A percentile compares a stretch with the other conserved stretches of the same genome.
Evolutionary conservation across 2,329 filamentous ascomycete species (phyloP).

Genomic region (Xylogone sp.): DNA sequence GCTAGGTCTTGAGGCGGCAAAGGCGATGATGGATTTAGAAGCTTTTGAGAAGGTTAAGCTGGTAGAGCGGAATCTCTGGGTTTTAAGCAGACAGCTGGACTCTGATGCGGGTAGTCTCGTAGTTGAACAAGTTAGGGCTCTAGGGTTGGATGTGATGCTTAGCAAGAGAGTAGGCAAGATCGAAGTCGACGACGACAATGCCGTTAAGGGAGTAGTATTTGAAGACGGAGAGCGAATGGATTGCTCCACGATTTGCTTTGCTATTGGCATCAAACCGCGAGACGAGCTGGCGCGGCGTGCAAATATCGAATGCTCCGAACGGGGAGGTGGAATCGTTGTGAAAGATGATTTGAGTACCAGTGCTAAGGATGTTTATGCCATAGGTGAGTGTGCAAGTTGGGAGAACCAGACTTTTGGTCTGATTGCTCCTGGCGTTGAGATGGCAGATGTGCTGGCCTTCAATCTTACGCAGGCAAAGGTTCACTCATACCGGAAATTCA

Average conservation of each 20-base stretch:
- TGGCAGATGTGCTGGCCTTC: constrained; percentile 88
- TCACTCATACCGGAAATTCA: constrained; percentile 68
- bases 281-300: constrained; percentile 71
- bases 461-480: constrained; percentile 81
- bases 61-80: constrained; percentile 79
- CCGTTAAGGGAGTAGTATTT: constrained; percentile 70
- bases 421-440: constrained; percentile 85
- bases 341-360: constrained; percentile 67
- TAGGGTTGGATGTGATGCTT: constrained; percentile 79
- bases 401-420: constrained; percentile 82
- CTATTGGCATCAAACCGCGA: constrained; percentile 77
- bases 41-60: constrained; percentile 71
- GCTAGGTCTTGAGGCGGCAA: constrained; percentile 82
- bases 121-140: constrained; percentile 71
- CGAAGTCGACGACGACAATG: constrained; percentile 61
- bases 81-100: constrained; percentile 79
- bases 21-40: constrained; percentile 84
- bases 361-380: constrained; percentile 71
- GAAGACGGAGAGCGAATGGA: constrained; percentile 76
- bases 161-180: constrained; percentile 71
- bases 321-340: constrained; percentile 74
- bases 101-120: constrained; percentile 77
- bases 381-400: constrained; percentile 91
- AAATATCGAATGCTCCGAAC: constrained; percentile 67
- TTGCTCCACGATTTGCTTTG: constrained; percentile 83